Conservation (phyloP, 2,329 filamentous ascomycete species). For the Metarhizium rileyi region DNA sequence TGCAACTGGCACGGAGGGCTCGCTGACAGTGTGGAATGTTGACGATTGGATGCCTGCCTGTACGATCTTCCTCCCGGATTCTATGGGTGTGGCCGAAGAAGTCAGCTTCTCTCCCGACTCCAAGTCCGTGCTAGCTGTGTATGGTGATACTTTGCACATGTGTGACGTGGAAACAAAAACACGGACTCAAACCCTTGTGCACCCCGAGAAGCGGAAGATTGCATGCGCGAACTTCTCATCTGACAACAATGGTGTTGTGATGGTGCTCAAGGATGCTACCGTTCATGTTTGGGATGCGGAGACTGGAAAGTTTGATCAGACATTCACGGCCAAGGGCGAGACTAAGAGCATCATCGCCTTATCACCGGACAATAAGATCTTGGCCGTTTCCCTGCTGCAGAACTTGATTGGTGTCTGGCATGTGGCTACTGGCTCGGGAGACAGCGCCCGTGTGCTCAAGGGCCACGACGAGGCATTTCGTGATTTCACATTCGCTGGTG, state of each 20-base stretch:
- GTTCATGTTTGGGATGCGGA: slow-evolving; percentile 7
- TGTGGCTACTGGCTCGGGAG: slow-evolving; percentile 6
- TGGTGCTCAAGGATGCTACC: slow-evolving; percentile 7
- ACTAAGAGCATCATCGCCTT: slow-evolving; percentile 8
- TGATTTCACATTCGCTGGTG: slow-evolving; percentile 8
- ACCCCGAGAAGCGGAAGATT: slow-evolving; percentile 7
- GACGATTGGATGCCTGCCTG: slow-evolving; percentile 2
- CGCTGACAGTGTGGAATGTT: slow-evolving; percentile 5
- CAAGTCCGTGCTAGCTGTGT: slow-evolving; percentile 7
- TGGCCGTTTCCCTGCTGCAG: slow-evolving; percentile 8
- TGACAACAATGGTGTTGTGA: slow-evolving; percentile 6
- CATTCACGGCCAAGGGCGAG: slow-evolving; percentile 8
- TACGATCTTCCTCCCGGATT: slow-evolving; percentile 8
- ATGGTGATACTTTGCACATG: slow-evolving; percentile 6
- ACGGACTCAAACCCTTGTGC: not conserved
- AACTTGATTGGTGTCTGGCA: slow-evolving; percentile 9
- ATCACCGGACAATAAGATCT: slow-evolving; percentile 7
- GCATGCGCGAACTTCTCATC: slow-evolving; percentile 8
- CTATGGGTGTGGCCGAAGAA: slow-evolving; percentile 7
- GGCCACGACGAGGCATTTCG: slow-evolving; percentile 7
- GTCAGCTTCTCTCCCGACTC: slow-evolving; percentile 8
- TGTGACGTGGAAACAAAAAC: slow-evolving; percentile 7
- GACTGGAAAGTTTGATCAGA: slow-evolving; percentile 3
- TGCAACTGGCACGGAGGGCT: slow-evolving; percentile 7
- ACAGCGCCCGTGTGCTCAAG: slow-evolving; percentile 8